These are phyloP conservation scores for Mangifera indica DNA, from an alignment of 345 rosid species.

Conservation along the genomic window DNA sequence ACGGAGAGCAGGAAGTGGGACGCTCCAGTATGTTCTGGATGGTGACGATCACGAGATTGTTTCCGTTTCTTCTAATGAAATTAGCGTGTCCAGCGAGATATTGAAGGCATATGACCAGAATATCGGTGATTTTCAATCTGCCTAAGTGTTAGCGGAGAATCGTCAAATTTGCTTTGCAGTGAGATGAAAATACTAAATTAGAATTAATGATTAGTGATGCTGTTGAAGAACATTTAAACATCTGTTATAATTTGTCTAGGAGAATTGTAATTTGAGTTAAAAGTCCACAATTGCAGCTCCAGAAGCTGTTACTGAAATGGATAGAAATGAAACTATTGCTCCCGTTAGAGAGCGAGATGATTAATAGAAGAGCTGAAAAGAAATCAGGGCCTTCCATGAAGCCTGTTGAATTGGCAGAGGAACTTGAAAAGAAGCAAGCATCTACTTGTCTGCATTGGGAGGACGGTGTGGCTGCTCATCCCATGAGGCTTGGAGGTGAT, in stretches of 20 bases:
- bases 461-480: slow-evolving; percentile 99
- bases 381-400: slow-evolving; percentile 44
- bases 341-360: slow-evolving; percentile 52
- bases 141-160: slow-evolving; percentile 24
- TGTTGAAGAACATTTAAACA: slow-evolving; percentile 22
- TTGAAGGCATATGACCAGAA: slow-evolving; percentile 25
- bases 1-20: slow-evolving; percentile 52
- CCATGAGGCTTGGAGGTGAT: slow-evolving; percentile 97
- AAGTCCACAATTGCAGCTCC: slow-evolving; percentile 8
- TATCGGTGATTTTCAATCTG: slow-evolving; percentile 34
- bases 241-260: slow-evolving; percentile 16
- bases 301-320: slow-evolving; percentile 13
- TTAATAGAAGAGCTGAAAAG: slow-evolving; percentile 51
- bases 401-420: slow-evolving; percentile 94
- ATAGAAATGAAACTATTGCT: slow-evolving; percentile 4
- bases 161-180: slow-evolving; percentile 10
- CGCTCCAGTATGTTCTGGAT: slow-evolving; percentile 32
- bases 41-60: slow-evolving; percentile 40
- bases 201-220: slow-evolving; percentile 20
- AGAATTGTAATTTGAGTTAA: slow-evolving; percentile 17
- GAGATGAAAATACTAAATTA: slow-evolving; percentile 30
- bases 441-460: slow-evolving; percentile 92
- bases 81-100: slow-evolving; percentile 26
- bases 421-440: slow-evolving; percentile 88
- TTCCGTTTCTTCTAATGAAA: slow-evolving; percentile 34